These are phyloP conservation scores for Podospora conica DNA, from an alignment of 495 filamentous ascomycete species.

Conservation along the genomic window DNA sequence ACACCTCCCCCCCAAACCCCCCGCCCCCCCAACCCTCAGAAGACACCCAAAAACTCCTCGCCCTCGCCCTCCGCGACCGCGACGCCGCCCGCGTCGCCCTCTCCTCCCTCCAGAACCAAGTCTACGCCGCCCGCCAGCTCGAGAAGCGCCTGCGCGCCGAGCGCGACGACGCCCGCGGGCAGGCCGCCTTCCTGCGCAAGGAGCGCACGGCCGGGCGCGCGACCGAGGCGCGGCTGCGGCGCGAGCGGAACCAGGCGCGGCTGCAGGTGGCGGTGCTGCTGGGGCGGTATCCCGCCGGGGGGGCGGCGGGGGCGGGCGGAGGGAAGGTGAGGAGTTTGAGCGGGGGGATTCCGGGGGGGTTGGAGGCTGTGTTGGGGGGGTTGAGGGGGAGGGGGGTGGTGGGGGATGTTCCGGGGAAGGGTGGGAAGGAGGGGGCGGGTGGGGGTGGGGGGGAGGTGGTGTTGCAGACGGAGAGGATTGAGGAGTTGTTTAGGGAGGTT, in stretches of 20 bases:
- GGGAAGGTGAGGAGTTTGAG: neutral
- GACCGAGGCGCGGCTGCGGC: conserved; percentile 17
- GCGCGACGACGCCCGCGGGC: conserved; percentile 20
- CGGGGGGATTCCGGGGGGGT: neutral
- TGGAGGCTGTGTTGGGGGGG: too few relatives aligned
- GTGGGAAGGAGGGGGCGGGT: neutral
- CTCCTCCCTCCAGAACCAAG: conserved; percentile 22
- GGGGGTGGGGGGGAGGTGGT: neutral
- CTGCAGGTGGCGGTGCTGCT: neutral
- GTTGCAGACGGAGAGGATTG: neutral
- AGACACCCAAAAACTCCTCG: conserved; percentile 3
- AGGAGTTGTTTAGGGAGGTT: neutral
- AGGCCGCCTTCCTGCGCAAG: conserved; percentile 12
- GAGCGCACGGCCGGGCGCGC: conserved; percentile 7
- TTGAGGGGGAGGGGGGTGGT: too few relatives aligned
- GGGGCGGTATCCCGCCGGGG: neutral
- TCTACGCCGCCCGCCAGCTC: conserved; percentile 23
- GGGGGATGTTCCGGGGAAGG: too few relatives aligned
- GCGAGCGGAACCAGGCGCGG: conserved; percentile 24
- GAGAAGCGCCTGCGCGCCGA: conserved; percentile 24
- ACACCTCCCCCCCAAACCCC: neutral
- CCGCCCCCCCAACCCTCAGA: neutral
- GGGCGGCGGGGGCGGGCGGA: neutral
- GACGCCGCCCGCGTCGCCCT: conserved; percentile 20
- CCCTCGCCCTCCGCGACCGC: conserved; percentile 13